phyloP scores from a whole-genome alignment of 2,329 filamentous ascomycete species.

The Penicillium sclerotigenum region DNA sequence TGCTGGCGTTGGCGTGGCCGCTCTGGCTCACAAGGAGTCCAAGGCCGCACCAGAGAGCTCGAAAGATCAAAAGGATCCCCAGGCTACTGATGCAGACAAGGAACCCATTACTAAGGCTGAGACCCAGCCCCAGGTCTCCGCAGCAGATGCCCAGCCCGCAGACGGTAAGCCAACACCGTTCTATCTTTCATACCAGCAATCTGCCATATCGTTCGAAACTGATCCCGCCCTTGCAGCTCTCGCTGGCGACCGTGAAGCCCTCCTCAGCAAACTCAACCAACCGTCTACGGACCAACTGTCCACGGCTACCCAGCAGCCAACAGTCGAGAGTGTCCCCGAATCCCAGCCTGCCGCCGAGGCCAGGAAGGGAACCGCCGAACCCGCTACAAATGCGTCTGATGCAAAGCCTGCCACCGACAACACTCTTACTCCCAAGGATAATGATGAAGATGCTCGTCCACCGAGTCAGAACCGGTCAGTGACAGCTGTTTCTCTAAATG shows the following conservation, averaged over 20 bases:
- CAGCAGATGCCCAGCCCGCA: constrained; percentile 18
- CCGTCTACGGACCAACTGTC: constrained; percentile 32
- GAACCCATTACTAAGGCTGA: constrained; percentile 11
- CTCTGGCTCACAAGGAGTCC: constrained; percentile 19
- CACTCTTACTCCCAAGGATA: constrained; percentile 15
- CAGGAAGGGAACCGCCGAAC: constrained; percentile 9
- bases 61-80: constrained; percentile 10
- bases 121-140: constrained; percentile 13
- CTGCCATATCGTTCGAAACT: constrained; percentile 32
- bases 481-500: constrained; percentile 39
- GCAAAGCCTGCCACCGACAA: constrained; percentile 11
- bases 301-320: constrained; percentile 84
- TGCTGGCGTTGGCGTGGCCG: constrained; percentile 24
- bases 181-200: constrained; percentile 18
- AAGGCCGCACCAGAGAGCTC: constrained; percentile 9
- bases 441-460: constrained; percentile 32
- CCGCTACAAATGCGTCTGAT: neutral
- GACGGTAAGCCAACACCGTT: constrained; percentile 24
- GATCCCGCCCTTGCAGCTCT: constrained; percentile 32
- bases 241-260: constrained; percentile 34
- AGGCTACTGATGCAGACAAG: constrained; percentile 4
- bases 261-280: constrained; percentile 31
- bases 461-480: constrained; percentile 40
- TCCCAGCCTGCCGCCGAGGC: constrained; percentile 16
- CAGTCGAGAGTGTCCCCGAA: constrained; percentile 9